Evolutionary conservation across 305 asterid genomes (phyloP), one percentile per base, ranked within the genome.

Genomic region (Andrographis paniculata): DNA sequence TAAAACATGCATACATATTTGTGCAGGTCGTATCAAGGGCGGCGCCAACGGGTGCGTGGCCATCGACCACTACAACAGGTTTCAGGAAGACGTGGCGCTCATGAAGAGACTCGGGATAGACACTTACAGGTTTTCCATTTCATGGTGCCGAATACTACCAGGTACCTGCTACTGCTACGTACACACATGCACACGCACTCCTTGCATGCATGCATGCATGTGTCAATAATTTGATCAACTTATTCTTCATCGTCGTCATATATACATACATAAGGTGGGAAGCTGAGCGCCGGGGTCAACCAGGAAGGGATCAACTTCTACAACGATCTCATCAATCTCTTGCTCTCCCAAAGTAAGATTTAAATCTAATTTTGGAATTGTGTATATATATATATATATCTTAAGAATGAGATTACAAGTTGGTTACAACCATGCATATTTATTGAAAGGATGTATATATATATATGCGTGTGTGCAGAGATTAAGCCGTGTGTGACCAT

Each of bases 401-500:
- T n/a, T n/a, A n/a, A n/a, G n/a, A n/a, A n/a, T n/a, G 31, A 24
- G 6, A 3, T 24, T 4, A 4, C 31, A 24, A 9, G 31, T 3
- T 24, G n/a, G n/a, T n/a, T n/a, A n/a, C n/a, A n/a, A n/a, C n/a
- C n/a, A n/a, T n/a, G n/a, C n/a, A 3, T 9, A 24, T 24, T 24
- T 3, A 24, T 48, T 38, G 19, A 1, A 28, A 16, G 15, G 24
- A 38, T 6, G 0, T 10, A 13, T 12, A 1, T 10, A 40, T n/a
- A 9, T 15, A 40, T 39, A 17, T 18, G n/a, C 13, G 4, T 21
- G 0, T 9, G 14, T 41, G 10, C 20, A 61, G 66, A 51, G 12
- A 55, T 66, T 31, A 15, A 61, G 47, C 87, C 87, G 0, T 57
- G 42, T 1, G 80, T 61, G 6, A 78, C 87, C 18, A 49, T 78